Conservation (phyloP, 495 filamentous ascomycete species). For the Penicillium mononematosum region DNA sequence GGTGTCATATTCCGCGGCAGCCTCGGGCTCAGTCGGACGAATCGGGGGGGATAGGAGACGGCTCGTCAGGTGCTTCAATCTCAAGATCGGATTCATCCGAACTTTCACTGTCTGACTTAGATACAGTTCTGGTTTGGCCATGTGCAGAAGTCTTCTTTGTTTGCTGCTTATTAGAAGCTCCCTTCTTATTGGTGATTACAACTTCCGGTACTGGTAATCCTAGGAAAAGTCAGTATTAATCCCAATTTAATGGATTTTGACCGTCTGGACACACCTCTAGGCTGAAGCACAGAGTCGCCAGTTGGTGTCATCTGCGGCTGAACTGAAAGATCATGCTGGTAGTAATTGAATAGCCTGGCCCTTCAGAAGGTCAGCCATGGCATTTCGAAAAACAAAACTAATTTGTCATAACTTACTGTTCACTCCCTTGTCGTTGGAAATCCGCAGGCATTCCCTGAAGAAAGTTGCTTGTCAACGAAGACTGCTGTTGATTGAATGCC, state of each 20-base stretch:
- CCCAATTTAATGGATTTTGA: neutral
- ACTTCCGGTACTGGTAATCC: slow-evolving; percentile 9
- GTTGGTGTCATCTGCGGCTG: slow-evolving; percentile 19
- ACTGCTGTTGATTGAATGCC: slow-evolving; percentile 18
- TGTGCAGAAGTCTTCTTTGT: slow-evolving; percentile 30
- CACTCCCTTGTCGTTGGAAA: slow-evolving; percentile 26
- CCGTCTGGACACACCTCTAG: slow-evolving; percentile 4
- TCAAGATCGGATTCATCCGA: slow-evolving; percentile 52
- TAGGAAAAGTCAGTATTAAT: neutral
- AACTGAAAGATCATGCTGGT: slow-evolving; percentile 32
- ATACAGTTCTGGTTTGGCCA: slow-evolving; percentile 29
- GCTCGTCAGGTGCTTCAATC: slow-evolving; percentile 46
- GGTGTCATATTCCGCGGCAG: slow-evolving; percentile 60
- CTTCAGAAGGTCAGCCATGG: neutral
- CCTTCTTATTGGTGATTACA: slow-evolving; percentile 12
- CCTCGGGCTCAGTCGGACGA: slow-evolving; percentile 51
- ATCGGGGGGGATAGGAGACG: slow-evolving; percentile 50
- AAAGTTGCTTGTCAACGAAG: slow-evolving; percentile 27
- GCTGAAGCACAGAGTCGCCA: neutral
- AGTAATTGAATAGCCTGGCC: slow-evolving; percentile 32
- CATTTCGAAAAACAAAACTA: neutral
- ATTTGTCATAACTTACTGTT: slow-evolving; percentile 25
- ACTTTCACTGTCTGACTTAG: slow-evolving; percentile 47
- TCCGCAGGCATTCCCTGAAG: slow-evolving; percentile 33
- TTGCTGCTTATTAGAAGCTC: slow-evolving; percentile 17